A percentile compares a stretch with the other conserved stretches of the same genome.
These are phyloP conservation scores for Taxawa tesnikishii DNA, from an alignment of 2,329 filamentous ascomycete genomes.

Conservation along the genomic window DNA sequence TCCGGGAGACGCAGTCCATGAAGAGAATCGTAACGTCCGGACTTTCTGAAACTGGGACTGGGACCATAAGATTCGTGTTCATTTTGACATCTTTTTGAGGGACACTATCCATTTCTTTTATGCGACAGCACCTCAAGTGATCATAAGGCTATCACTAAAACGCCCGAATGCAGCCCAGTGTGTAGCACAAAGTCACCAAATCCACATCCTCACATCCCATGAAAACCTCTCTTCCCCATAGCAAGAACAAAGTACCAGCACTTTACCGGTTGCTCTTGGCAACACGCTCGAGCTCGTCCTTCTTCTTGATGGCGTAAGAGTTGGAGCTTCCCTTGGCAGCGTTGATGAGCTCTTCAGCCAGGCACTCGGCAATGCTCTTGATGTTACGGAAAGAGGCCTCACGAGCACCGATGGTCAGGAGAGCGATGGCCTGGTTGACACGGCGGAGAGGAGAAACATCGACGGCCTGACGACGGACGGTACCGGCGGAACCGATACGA, in stretches of 20 bases:
- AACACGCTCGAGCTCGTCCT: slow-evolving; percentile 99
- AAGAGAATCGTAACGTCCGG: too few relatives aligned
- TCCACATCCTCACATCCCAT: slow-evolving; percentile 6
- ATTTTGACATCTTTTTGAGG: not conserved
- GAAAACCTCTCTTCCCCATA: too few relatives aligned
- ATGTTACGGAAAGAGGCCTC: slow-evolving; percentile 99
- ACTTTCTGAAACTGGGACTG: too few relatives aligned
- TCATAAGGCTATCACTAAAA: slow-evolving; percentile 1
- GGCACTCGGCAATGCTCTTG: slow-evolving; percentile 99
- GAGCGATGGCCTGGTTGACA: slow-evolving; percentile 99
- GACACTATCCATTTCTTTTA: too few relatives aligned
- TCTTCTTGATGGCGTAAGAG: slow-evolving; percentile 99
- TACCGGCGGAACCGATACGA: slow-evolving; percentile 98
- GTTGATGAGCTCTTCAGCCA: slow-evolving; percentile 99
- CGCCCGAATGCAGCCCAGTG: slow-evolving; percentile 3
- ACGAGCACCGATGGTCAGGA: slow-evolving; percentile 96
- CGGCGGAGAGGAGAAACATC: slow-evolving; percentile 99
- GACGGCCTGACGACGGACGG: slow-evolving; percentile 98
- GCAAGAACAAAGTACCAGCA: slow-evolving; percentile 8
- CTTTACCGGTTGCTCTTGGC: slow-evolving; percentile 99
- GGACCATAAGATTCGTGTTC: too few relatives aligned
- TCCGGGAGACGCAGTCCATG: too few relatives aligned
- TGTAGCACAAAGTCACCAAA: slow-evolving; percentile 4
- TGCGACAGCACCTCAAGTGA: not conserved
- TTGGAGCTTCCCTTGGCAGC: slow-evolving; percentile 99